Percentiles rank a stretch among this genome's conserved stretches.
These are phyloP conservation scores for Apiospora hydei DNA, from an alignment of 2,329 filamentous ascomycete genomes.

Conservation along the genomic window DNA sequence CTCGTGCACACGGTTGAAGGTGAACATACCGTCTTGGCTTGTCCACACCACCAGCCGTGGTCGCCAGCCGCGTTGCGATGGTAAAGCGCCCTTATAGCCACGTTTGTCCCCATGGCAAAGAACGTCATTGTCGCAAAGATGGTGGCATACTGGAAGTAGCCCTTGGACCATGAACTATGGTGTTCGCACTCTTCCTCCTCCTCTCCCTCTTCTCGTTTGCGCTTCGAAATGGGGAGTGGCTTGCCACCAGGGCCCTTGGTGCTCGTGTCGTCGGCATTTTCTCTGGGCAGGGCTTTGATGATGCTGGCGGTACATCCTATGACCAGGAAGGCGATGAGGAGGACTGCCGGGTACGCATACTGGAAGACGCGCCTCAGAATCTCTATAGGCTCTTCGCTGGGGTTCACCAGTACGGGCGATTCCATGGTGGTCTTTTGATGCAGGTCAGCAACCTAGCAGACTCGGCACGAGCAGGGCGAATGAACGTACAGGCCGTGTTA, in stretches of 20 bases:
- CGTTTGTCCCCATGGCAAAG: slow-evolving; percentile 74
- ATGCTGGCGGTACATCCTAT: slow-evolving; percentile 61
- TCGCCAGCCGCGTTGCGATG: slow-evolving; percentile 47
- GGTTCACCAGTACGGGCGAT: slow-evolving; percentile 40
- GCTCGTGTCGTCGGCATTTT: slow-evolving; percentile 54
- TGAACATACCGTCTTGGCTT: slow-evolving; percentile 42
- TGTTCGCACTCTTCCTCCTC: slow-evolving; percentile 44
- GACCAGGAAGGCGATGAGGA: slow-evolving; percentile 59
- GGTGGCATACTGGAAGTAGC: slow-evolving; percentile 77
- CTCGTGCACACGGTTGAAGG: slow-evolving; percentile 10
- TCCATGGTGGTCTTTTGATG: slow-evolving; percentile 30
- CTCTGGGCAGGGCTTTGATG: slow-evolving; percentile 57
- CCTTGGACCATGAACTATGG: slow-evolving; percentile 50
- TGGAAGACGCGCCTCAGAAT: slow-evolving; percentile 54
- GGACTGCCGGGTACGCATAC: slow-evolving; percentile 59
- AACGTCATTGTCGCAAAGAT: slow-evolving; percentile 77
- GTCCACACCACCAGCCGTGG: slow-evolving; percentile 42
- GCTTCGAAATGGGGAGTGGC: slow-evolving; percentile 76
- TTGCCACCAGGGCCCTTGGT: slow-evolving; percentile 86
- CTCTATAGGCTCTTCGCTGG: slow-evolving; percentile 47
- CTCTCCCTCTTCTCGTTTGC: slow-evolving; percentile 56
- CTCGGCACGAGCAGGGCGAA: slow-evolving; percentile 17
- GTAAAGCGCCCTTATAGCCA: slow-evolving; percentile 77
- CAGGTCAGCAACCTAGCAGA: slow-evolving; percentile 21
- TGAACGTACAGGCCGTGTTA: slow-evolving; percentile 20